Evolutionary conservation across 257 asterid genomes (phyloP).

Genomic region (Nicotiana benthamiana): DNA sequence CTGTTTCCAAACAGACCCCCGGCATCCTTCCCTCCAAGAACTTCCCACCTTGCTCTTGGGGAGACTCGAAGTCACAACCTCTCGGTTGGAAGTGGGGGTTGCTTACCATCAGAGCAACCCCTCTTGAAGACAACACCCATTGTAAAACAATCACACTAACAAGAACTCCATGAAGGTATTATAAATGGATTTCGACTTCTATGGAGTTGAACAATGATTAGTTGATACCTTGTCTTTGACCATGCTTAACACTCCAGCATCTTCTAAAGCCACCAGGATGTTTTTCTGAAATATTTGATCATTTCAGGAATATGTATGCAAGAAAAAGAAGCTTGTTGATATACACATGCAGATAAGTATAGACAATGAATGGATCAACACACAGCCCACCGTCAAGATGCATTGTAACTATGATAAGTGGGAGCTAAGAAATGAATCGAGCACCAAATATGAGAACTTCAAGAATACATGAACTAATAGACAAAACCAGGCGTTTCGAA

Average conservation of each 20-base stretch:
- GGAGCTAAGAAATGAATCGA: background rate
- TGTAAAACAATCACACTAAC: background rate
- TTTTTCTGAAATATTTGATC: conserved; percentile 51
- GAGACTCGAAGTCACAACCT: no score
- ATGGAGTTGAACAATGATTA: background rate
- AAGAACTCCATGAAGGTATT: background rate
- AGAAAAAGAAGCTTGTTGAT: background rate
- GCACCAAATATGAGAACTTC: background rate
- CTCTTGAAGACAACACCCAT: background rate
- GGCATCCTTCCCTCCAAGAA: no score
- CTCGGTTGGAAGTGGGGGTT: no score
- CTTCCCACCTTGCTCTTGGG: no score
- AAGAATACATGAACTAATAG: background rate
- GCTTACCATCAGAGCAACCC: no score
- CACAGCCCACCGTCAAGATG: no score
- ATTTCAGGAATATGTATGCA: conserved; percentile 9
- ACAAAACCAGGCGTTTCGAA: background rate
- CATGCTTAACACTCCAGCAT: conserved; percentile 84
- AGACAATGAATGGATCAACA: no score
- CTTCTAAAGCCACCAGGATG: conserved; percentile 71
- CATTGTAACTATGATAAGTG: background rate
- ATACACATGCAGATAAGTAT: background rate
- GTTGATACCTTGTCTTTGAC: conserved; percentile 78
- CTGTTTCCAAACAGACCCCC: no score
- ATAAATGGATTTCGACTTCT: background rate